A percentile compares a stretch with the other conserved stretches of the same genome.
These are phyloP conservation scores for Ramalina intermedia DNA, from an alignment of 495 filamentous ascomycete species.

Conservation along the genomic window DNA sequence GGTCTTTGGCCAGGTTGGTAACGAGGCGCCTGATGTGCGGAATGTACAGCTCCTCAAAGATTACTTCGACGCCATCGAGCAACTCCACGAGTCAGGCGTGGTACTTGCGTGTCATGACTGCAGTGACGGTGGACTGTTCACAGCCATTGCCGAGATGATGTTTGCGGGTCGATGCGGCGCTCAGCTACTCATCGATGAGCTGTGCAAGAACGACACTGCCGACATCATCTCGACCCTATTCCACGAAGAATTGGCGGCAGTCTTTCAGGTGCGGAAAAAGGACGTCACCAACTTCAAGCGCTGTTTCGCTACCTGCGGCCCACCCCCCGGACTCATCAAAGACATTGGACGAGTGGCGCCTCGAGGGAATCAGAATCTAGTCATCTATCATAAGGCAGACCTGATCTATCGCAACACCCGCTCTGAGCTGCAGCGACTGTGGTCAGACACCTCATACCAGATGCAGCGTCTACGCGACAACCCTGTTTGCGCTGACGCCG, in stretches of 20 bases:
- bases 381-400: conserved; percentile 53
- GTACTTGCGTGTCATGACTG: conserved; percentile 92
- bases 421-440: conserved; percentile 68
- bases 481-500: conserved; percentile 70
- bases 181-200: conserved; percentile 66
- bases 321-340: conserved; percentile 63
- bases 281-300: conserved; percentile 74
- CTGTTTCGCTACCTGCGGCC: conserved; percentile 86
- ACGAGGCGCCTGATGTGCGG: conserved; percentile 72
- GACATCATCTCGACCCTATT: conserved; percentile 69
- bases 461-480: conserved; percentile 90
- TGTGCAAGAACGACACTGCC: conserved; percentile 40
- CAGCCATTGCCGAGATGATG: conserved; percentile 92
- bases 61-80: conserved; percentile 78
- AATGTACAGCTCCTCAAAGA: conserved; percentile 61
- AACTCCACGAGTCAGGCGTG: conserved; percentile 72
- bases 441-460: conserved; percentile 74
- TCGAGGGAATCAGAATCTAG: conserved; percentile 60
- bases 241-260: conserved; percentile 92
- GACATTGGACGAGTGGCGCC: conserved; percentile 65
- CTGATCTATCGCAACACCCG: conserved; percentile 56
- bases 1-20: conserved; percentile 74
- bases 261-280: conserved; percentile 82
- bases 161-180: conserved; percentile 89
- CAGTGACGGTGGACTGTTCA: conserved; percentile 87